Base-by-base conservation (phyloP, 495 filamentous ascomycete genomes). In the Xanthoparmelia taractica region DNA sequence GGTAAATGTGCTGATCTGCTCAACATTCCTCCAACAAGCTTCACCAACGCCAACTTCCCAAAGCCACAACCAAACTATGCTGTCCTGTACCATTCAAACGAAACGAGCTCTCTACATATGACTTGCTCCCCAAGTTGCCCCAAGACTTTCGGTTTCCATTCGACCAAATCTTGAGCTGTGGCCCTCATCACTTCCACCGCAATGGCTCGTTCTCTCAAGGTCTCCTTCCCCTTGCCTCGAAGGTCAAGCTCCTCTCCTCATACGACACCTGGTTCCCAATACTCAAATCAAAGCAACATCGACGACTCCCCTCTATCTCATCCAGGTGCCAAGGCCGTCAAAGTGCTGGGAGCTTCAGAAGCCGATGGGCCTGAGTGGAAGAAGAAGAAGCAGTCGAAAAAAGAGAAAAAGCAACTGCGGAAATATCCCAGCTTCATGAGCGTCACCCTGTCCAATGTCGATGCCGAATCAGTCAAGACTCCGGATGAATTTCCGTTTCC, bases 401-500 rank as follows among this genome's bases (percentile, higher is more conserved):
- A 64, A 36, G 65, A 33, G 54, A 60, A 34, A 45, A 61, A 59
- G 40, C 48, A 58, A 40, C 20, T 72, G 20, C 59, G 45, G 20
- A 70, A 67, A 37, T 66, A 65, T 36, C 67, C 67, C 25, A 68
- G 68, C 57, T 69, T 68, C 36, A 66, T 67, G 61, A 70, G 63
- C 41, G 63, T 70, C n/a, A 70, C 65, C 29, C 37, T 67, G 17
- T 62, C 68, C 27, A 64, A 70, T 17, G 33, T 66, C 15, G 66
- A 64, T 34, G 54, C 45, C 31, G 66, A 66, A 47, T 47, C 61
- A 38, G 45, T 41, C 34, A 60, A 29, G 25, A 60, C 27, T 34
- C 43, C 48, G 36, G 58, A 67, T 54, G 65, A 59, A 5, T 65
- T 56, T 36, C 68, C 63, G n/a, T 70, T 67, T 50, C 57, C 61